Base-by-base conservation (phyloP, 2,329 filamentous ascomycete genomes). In the Thelonectria blattea region DNA sequence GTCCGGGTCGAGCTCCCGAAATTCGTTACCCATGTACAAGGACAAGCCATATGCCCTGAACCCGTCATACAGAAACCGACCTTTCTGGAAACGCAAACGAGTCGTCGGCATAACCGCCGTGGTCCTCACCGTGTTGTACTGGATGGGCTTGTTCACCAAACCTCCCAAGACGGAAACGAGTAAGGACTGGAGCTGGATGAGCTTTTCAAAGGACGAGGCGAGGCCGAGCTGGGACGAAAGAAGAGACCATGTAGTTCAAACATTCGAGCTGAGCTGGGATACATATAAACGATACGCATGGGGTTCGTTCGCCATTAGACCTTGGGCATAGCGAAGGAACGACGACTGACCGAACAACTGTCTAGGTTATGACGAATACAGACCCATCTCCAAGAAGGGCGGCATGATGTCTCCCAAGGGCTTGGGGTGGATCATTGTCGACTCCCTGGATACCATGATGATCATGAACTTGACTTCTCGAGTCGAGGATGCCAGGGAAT, bases 361-460 rank as follows among this genome's bases (percentile, higher is more conserved):
- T 54, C 9, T 34, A 90, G 88, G 92, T 34, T 89, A 89, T 70
- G 95, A 99, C 74, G 89, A 95, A 75, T 99, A 91, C 74, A 88
- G 92, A 69, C 95, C 95, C 1, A 79, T 94, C 27, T 88, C 91
- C 6, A 95, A 95, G 74, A 87, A 80, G 17, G 91, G 92, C 51
- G 83, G 82, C 52, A 88, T 95, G 70, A 98, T 99, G 94, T 88
- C 92, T 7, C 84, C 90, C 3, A 88, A 92, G 63, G 95, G 94
- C 24, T 84, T 99, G 77, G 95, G 95, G 30, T 99, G 96, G 95
- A 98, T 98, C 71, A 97, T 99, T 63, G 90, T 99, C 58, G 95
- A 99, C 78, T 88, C 94, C 12, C 81, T 99, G 64, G 95, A 99
- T 76, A 99, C 95, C 1, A 86, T 98, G 83, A 99, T 99, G 80